Conservation (phyloP, 2,329 filamentous ascomycete species). For the Cytospora chrysosperma region DNA sequence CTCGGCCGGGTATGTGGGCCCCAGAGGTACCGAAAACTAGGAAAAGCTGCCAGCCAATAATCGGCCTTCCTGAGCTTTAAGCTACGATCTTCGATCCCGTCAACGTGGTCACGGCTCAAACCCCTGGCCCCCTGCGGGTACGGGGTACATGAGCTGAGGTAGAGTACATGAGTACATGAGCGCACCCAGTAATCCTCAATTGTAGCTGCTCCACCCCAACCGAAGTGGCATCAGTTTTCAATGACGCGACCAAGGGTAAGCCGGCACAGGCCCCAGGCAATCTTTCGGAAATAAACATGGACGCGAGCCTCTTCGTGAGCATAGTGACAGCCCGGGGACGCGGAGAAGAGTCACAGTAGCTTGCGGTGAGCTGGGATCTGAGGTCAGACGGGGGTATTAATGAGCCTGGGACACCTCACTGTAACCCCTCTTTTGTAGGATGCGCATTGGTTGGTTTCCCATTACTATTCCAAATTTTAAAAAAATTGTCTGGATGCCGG, state of each 20-base stretch:
- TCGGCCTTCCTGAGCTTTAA: conserved; percentile 15
- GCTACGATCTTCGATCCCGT: conserved; percentile 20
- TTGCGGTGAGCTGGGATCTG: not conserved
- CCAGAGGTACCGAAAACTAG: conserved; percentile 14
- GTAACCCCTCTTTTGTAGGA: conserved; percentile 5
- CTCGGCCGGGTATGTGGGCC: conserved; percentile 9
- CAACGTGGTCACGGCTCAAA: conserved; percentile 7
- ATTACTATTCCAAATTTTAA: not conserved
- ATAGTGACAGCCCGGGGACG: conserved; percentile 11
- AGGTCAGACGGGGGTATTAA: not conserved
- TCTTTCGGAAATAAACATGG: conserved; percentile 7
- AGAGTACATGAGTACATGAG: no score
- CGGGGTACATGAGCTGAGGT: conserved; percentile 7
- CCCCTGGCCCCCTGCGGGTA: not conserved
- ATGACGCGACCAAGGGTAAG: conserved; percentile 6
- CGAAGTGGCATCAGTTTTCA: no score
- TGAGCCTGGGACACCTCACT: conserved; percentile 3
- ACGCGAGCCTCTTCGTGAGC: conserved; percentile 9
- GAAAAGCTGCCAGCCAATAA: conserved; percentile 22
- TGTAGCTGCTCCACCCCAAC: no score
- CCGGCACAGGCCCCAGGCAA: conserved; percentile 11
- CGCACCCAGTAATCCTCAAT: no score
- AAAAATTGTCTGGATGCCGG: not conserved
- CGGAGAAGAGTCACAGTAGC: not conserved
- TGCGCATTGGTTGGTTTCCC: conserved; percentile 12